Base-by-base conservation (phyloP, 2,329 filamentous ascomycete genomes). In the Sphaerulina vaccinii region DNA sequence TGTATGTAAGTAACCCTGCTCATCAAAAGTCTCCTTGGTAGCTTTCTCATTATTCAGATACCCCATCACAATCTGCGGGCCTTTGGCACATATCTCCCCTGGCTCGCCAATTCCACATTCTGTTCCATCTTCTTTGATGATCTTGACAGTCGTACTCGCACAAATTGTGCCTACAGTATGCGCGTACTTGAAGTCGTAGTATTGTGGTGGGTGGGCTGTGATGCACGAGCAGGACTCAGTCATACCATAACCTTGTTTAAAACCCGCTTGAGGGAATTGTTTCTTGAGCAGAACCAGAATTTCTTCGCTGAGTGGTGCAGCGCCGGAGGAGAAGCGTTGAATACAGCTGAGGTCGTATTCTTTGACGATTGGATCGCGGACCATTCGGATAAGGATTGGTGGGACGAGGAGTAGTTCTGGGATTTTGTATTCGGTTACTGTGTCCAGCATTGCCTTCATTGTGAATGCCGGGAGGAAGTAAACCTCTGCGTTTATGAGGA, bases 151-250 rank as follows among this genome's bases (percentile, higher is more conserved):
- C 0, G 83, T 86, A 10, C 73, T 77, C 0, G 81, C 77, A 4
- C 83, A 77, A 10, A 84, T 73, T 2, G 73, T 75, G 21, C 82
- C 81, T 2, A 81, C 81, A 0, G 70, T 73, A 57, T 80, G 73
- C 0, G 77, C 82, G 56, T 85, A 81, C 41, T 78, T 75, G 69
- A 80, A 86, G 10, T 72, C 72, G 54, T 79, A 81, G 41, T 77
- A 75, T 1, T 75, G 72, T 0, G 77, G 77, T 3, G 83, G 80
- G 48, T 85, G 82, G 0, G 79, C 75, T 0, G 82, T 84, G 55
- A 87, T 83, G 57, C 81, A 85, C 2, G 73, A 76, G 64, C 81
- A 86, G 0, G 75, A 79, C 65, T 86, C 84, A 0, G 84, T 87
- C 82, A 87, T 86, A 22, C 84, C 84, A 60, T 85, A 86, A 1